Conservation (phyloP, 2,329 filamentous ascomycete species). For the Talaromyces atroroseus region DNA sequence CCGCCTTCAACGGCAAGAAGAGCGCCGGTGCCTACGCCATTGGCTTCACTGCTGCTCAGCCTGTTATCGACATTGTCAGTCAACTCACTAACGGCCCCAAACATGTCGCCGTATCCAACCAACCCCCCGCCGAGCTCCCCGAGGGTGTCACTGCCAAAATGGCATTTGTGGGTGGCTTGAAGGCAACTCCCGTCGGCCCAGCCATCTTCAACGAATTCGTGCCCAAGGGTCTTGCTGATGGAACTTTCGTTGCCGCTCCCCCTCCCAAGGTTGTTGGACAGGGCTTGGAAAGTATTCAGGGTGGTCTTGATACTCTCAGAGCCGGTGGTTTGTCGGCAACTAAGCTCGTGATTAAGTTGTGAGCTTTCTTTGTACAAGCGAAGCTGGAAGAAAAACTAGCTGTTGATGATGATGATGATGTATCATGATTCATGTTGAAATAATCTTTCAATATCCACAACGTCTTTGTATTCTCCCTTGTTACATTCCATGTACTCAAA, state of each 20-base stretch:
- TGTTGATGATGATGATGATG: not conserved
- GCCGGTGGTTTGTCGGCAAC: slow-evolving; percentile 37
- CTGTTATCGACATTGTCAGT: not conserved
- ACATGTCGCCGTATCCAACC: not conserved
- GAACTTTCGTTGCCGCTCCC: slow-evolving; percentile 36
- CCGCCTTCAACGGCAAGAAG: slow-evolving; percentile 2
- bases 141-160: not conserved
- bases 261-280: slow-evolving; percentile 36
- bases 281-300: slow-evolving; percentile 40
- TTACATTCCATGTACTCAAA: not conserved
- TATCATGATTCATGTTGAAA: not conserved
- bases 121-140: not conserved
- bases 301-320: slow-evolving; percentile 31
- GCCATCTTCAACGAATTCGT: slow-evolving; percentile 29
- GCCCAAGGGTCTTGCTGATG: slow-evolving; percentile 32
- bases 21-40: slow-evolving; percentile 6
- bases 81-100: slow-evolving; percentile 1
- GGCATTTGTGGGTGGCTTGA: not conserved
- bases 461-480: not conserved
- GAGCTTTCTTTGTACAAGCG: not conserved
- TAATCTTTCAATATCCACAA: not conserved
- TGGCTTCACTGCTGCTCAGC: not conserved
- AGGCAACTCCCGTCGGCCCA: slow-evolving; percentile 6
- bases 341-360: slow-evolving; percentile 36
- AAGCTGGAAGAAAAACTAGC: not conserved